Conservation (phyloP, 106 monocot species). For the Dendrobium officinale region DNA sequence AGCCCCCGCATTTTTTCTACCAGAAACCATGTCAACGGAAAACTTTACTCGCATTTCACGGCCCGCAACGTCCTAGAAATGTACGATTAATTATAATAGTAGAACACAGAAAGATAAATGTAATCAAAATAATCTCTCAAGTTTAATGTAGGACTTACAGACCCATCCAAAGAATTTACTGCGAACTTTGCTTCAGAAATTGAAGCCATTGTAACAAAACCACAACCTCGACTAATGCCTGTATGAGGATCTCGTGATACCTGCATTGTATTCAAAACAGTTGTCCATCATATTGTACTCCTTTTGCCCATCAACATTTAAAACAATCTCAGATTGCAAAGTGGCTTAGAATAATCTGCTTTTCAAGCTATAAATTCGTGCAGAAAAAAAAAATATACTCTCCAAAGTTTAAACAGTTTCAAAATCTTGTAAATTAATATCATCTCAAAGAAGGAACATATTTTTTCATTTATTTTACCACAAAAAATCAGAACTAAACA, state of each 20-base stretch:
- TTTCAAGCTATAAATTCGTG: background rate
- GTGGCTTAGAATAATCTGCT: background rate
- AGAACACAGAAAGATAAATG: background rate
- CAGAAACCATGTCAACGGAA: slow-evolving; percentile 56
- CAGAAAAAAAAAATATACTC: background rate
- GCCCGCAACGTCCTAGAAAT: slow-evolving; percentile 54
- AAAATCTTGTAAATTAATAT: background rate
- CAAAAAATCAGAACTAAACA: too few relatives aligned
- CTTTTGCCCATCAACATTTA: background rate
- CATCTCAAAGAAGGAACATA: background rate
- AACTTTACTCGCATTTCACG: slow-evolving; percentile 78
- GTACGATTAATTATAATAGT: background rate
- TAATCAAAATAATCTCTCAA: background rate
- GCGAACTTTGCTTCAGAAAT: slow-evolving; percentile 61
- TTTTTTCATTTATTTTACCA: background rate
- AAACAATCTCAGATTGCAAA: background rate
- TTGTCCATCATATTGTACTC: background rate
- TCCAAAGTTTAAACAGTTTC: background rate
- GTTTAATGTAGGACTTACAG: slow-evolving; percentile 35
- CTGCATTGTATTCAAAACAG: slow-evolving; percentile 21
- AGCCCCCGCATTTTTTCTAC: slow-evolving; percentile 36
- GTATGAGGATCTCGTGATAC: slow-evolving; percentile 57
- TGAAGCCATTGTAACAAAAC: slow-evolving; percentile 67
- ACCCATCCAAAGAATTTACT: slow-evolving; percentile 62
- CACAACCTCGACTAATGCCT: slow-evolving; percentile 66